Evolutionary conservation across 2,329 filamentous ascomycete species (phyloP).

Genomic region (Diaporthe sp.): DNA sequence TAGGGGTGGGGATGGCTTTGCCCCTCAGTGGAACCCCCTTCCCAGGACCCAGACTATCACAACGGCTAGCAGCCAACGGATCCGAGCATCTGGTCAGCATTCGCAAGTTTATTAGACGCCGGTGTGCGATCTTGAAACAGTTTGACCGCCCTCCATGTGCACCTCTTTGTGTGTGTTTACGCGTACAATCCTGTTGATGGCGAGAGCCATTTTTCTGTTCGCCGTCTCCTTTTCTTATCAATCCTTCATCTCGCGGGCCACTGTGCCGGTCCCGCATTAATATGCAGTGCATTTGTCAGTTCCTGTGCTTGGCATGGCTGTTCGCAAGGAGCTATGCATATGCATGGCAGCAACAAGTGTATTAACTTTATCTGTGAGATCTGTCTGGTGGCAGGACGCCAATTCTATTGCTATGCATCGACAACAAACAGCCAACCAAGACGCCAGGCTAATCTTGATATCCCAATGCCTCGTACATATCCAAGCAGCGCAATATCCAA

Average conservation of each 20-base stretch:
- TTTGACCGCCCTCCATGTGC: neutral
- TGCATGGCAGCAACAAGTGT: neutral
- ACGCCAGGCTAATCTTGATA: constrained; percentile 34
- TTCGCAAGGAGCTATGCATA: neutral
- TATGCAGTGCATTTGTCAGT: neutral
- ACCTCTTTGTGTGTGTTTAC: neutral
- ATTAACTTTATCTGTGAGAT: neutral
- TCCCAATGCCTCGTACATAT: constrained; percentile 17
- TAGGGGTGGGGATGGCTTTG: neutral
- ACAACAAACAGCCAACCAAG: neutral
- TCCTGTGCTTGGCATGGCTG: neutral
- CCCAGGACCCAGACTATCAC: neutral
- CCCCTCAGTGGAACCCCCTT: constrained; percentile 7
- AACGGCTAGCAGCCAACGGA: constrained; percentile 19
- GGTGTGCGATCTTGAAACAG: constrained; percentile 8
- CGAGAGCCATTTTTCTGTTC: neutral
- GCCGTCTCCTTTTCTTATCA: neutral
- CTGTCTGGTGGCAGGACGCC: neutral
- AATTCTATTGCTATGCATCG: neutral
- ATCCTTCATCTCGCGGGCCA: neutral
- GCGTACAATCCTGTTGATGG: neutral
- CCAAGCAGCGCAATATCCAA: constrained; percentile 18
- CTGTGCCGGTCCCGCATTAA: neutral
- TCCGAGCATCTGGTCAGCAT: constrained; percentile 17
- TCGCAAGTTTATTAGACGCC: neutral